Evolutionary conservation across 306 rosid species (phyloP).

Genomic region (Fragaria vesca): DNA sequence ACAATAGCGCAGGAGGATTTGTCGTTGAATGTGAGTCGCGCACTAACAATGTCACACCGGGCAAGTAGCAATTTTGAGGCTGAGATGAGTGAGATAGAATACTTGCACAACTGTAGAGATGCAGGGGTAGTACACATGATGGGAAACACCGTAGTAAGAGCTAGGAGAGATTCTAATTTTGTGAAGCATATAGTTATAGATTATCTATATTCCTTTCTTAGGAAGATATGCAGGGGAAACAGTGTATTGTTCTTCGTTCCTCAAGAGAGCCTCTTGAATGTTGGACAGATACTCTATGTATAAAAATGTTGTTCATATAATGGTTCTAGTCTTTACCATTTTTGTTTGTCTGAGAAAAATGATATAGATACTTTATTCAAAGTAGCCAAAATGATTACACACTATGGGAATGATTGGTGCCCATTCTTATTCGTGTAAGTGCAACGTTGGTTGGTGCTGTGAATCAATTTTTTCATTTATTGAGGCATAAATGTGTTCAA

Average conservation of each 20-base stretch:
- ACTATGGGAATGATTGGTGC: too few species aligned
- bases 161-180: conserved; percentile 68
- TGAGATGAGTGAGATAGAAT: conserved; percentile 58
- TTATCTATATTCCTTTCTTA: conserved; percentile 81
- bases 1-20: conserved; percentile 51
- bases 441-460: too few species aligned
- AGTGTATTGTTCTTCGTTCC: conserved; percentile 90
- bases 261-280: conserved; percentile 90
- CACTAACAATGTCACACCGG: conserved; percentile 38
- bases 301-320: conserved; percentile 24
- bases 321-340: background rate
- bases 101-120: conserved; percentile 70
- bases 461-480: too few species aligned
- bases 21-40: conserved; percentile 34
- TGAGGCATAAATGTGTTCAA: too few species aligned
- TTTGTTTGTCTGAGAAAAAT: background rate
- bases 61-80: conserved; percentile 53
- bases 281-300: conserved; percentile 82
- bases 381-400: too few species aligned
- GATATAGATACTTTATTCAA: too few species aligned
- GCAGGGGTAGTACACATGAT: conserved; percentile 95
- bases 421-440: too few species aligned
- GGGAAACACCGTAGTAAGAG: conserved; percentile 79
- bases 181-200: conserved; percentile 76
- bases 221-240: conserved; percentile 87